Evolutionary conservation across 169 alveolate species (phyloP).

Genomic region (Plasmodium falciparum): DNA sequence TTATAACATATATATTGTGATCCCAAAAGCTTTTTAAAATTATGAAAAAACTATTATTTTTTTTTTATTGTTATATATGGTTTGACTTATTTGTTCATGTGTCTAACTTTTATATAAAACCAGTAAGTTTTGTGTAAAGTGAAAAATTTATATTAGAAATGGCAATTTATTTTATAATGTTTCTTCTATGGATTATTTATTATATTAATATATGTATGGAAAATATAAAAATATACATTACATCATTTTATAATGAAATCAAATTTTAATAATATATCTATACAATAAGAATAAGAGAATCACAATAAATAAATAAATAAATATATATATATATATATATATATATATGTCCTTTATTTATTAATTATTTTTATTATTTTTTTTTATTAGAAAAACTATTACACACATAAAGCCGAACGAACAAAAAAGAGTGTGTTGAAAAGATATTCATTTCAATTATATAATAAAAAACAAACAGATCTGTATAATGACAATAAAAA

Average conservation of each 20-base stretch:
- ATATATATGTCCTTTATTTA: not conserved
- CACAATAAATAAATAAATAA: too few species aligned
- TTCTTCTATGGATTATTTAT: too few species aligned
- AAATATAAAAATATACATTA: too few species aligned
- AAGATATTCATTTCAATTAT: slow-evolving; percentile 14
- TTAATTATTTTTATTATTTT: not conserved
- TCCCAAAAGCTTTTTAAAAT: not conserved
- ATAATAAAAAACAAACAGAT: slow-evolving; percentile 17
- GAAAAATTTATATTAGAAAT: too few species aligned
- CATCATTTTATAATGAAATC: too few species aligned
- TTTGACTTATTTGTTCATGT: slow-evolving; percentile 3
- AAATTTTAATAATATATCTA: too few species aligned
- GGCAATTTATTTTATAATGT: too few species aligned
- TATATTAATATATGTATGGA: too few species aligned
- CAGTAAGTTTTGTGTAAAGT: slow-evolving; percentile 13
- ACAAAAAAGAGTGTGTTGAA: not conserved
- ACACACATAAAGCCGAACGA: slow-evolving; percentile 11
- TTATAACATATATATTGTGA: too few species aligned
- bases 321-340: not conserved
- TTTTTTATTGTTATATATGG: slow-evolving; percentile 8
- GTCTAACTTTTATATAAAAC: slow-evolving; percentile 33
- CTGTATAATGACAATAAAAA: slow-evolving; percentile 23
- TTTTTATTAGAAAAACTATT: slow-evolving; percentile 18
- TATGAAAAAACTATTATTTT: slow-evolving; percentile 1
- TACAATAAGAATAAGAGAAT: too few species aligned